Percentiles rank a stretch among this genome's conserved stretches.
Evolutionary conservation across 2,329 filamentous ascomycete genomes (phyloP).

Genomic region (Malbranchea zuffiana): DNA sequence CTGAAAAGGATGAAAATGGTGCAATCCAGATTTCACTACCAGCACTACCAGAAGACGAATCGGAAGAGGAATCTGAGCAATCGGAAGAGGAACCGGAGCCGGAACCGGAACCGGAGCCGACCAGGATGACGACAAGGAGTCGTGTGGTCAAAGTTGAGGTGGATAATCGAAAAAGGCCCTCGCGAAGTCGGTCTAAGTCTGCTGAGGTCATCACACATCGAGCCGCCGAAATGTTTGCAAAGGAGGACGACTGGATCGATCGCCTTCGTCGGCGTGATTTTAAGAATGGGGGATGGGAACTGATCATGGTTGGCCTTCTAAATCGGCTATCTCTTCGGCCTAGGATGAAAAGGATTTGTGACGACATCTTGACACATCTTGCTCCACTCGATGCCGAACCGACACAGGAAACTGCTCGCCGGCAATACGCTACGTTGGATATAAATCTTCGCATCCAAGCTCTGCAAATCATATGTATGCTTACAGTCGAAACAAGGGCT

Average conservation of each 20-base stretch:
- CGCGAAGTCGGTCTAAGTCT: constrained; percentile 35
- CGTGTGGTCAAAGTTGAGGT: constrained; percentile 74
- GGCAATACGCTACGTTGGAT: constrained; percentile 64
- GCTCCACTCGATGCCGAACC: constrained; percentile 67
- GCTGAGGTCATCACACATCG: constrained; percentile 32
- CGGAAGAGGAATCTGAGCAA: constrained; percentile 52
- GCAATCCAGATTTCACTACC: constrained; percentile 70
- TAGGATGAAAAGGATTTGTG: constrained; percentile 58
- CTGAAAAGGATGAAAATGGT: constrained; percentile 59
- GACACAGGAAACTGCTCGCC: constrained; percentile 59
- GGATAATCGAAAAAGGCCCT: constrained; percentile 54
- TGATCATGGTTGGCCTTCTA: constrained; percentile 76
- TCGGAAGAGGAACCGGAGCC: constrained; percentile 50
- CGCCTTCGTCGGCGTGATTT: constrained; percentile 75
- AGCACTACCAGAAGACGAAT: constrained; percentile 59
- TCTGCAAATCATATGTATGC: constrained; percentile 73
- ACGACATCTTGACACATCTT: constrained; percentile 68
- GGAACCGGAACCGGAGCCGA: constrained; percentile 60
- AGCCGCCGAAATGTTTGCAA: constrained; percentile 63
- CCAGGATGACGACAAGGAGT: constrained; percentile 66
- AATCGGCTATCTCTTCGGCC: constrained; percentile 73
- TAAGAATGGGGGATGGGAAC: constrained; percentile 77
- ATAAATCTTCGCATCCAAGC: constrained; percentile 71
- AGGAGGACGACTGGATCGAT: constrained; percentile 75
- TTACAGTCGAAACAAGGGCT: constrained; percentile 76